phyloP scores from a whole-genome alignment of 441 rosid species.

The Macaranga tanarius region DNA sequence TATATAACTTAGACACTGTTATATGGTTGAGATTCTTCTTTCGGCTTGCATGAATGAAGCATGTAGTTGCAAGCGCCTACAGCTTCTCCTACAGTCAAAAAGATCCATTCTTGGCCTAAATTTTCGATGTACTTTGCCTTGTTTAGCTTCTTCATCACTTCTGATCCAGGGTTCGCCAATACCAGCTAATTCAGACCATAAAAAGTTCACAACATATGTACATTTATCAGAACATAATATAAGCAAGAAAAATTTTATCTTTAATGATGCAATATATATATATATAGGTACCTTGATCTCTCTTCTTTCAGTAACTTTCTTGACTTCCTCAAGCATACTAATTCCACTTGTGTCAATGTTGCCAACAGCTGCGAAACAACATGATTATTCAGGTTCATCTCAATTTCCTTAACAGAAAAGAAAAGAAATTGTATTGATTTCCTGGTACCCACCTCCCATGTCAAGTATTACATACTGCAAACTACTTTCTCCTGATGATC shows the following conservation, averaged over 20 bases:
- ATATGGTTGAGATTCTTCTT: conserved; percentile 40
- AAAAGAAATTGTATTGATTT: background rate
- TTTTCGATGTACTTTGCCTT: conserved; percentile 65
- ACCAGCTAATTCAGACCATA: conserved; percentile 45
- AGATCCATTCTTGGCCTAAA: conserved; percentile 78
- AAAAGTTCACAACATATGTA: background rate
- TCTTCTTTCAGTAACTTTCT: conserved; percentile 60
- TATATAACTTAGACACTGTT: conserved; percentile 51
- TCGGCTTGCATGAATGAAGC: conserved; percentile 62
- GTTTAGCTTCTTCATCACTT: conserved; percentile 86
- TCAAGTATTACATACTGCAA: conserved; percentile 78
- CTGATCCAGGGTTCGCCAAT: conserved; percentile 91
- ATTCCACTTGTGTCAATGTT: conserved; percentile 96
- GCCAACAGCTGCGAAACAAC: conserved; percentile 62
- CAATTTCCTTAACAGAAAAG: too few species aligned
- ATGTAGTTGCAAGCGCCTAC: conserved; percentile 73
- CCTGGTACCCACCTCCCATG: conserved; percentile 54
- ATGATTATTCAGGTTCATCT: background rate
- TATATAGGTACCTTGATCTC: conserved; percentile 53
- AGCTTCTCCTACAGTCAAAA: conserved; percentile 85
- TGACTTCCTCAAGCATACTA: conserved; percentile 86
- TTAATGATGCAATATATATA: background rate
- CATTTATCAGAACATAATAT: background rate
- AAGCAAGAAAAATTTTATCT: too few species aligned
- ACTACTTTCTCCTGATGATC: conserved; percentile 46